Evolutionary conservation across 768 basidiomycete genomes (phyloP).

Genomic region (Tulasnella sp.): DNA sequence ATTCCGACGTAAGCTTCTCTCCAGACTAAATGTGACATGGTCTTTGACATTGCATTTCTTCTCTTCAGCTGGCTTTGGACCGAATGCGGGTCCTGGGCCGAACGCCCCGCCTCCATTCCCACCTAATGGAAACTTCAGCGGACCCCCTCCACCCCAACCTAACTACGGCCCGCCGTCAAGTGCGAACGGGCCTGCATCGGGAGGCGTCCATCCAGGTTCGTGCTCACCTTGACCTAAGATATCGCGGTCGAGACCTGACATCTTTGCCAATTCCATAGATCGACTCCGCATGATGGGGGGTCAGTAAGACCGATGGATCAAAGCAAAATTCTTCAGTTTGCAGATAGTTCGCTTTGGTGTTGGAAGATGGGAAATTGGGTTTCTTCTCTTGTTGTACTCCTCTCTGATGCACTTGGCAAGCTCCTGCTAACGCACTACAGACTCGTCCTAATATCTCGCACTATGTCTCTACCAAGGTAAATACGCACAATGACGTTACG

Average conservation of each 20-base stretch:
- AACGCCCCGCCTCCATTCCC: conserved; percentile 30
- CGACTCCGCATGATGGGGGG: neutral
- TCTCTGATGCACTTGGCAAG: neutral
- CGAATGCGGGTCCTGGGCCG: conserved; percentile 34
- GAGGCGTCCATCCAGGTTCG: conserved; percentile 69
- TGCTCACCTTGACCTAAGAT: too few species aligned
- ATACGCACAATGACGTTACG: neutral
- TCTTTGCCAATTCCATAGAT: neutral
- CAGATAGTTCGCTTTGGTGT: neutral
- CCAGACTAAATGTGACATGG: neutral
- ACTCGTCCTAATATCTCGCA: neutral
- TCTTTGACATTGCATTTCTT: neutral
- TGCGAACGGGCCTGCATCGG: conserved; percentile 35
- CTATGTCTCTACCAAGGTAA: neutral
- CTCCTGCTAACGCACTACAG: neutral
- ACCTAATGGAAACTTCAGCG: conserved; percentile 41
- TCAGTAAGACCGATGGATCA: neutral
- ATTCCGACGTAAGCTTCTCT: conserved; percentile 44
- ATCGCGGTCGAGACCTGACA: neutral
- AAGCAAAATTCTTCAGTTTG: neutral
- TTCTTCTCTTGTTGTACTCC: neutral
- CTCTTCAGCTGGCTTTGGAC: neutral
- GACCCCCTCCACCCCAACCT: conserved; percentile 44
- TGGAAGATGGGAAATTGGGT: neutral
- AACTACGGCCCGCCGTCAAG: conserved; percentile 28